These are phyloP conservation scores for Amanita thiersii DNA, from an alignment of 768 basidiomycete species.

Conservation along the genomic window DNA sequence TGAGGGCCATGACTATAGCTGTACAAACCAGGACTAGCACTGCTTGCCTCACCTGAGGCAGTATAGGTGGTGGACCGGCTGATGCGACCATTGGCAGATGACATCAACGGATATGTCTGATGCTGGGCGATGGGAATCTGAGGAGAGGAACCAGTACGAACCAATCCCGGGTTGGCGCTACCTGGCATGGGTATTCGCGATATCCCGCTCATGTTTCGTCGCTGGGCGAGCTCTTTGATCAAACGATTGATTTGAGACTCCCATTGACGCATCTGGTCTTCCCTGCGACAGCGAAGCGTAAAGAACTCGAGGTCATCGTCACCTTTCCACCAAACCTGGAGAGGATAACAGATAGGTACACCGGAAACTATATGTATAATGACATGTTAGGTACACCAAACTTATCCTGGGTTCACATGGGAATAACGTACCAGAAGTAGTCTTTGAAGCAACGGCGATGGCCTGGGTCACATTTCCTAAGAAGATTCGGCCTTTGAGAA, in stretches of 20 bases:
- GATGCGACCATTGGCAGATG: constrained; percentile 3
- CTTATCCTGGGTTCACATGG: no score
- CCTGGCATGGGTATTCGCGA: constrained; percentile 44
- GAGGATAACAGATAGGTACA: constrained; percentile 56
- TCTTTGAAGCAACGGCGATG: constrained; percentile 47
- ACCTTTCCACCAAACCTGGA: constrained; percentile 92
- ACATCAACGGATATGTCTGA: constrained; percentile 20
- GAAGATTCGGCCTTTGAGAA: constrained; percentile 95
- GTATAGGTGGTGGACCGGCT: constrained; percentile 5
- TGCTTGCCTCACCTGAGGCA: constrained; percentile 22
- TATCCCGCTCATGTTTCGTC: constrained; percentile 49
- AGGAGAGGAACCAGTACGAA: constrained; percentile 24
- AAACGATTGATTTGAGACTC: constrained; percentile 83
- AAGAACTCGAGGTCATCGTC: constrained; percentile 93
- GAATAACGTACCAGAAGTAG: constrained; percentile 54
- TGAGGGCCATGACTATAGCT: constrained; percentile 34
- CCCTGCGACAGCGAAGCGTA: constrained; percentile 84
- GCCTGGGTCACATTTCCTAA: constrained; percentile 92
- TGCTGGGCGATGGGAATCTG: constrained; percentile 20
- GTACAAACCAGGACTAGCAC: constrained; percentile 19
- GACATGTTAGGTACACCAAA: not conserved
- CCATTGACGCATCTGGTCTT: constrained; percentile 93
- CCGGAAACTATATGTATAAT: constrained; percentile 29
- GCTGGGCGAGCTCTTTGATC: constrained; percentile 67
- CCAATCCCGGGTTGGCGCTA: constrained; percentile 34